Percentiles rank a stretch among this genome's conserved stretches.
phyloP scores from a whole-genome alignment of 768 basidiomycete species.

The Trametes cingulata region DNA sequence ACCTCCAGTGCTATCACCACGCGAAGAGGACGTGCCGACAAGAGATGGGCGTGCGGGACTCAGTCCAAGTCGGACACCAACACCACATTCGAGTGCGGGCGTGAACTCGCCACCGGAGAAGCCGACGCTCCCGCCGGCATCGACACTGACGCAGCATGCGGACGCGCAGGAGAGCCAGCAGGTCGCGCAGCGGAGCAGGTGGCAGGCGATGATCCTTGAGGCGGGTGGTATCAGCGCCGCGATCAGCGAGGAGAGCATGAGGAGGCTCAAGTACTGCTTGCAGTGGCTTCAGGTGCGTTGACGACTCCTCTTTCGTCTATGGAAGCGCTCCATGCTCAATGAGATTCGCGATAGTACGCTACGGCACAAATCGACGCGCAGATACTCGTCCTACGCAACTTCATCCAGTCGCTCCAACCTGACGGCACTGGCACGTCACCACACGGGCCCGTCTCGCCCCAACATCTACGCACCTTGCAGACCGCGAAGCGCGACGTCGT shows the following conservation, averaged over 20 bases:
- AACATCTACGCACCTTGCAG: constrained; percentile 66
- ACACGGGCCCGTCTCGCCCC: constrained; percentile 27
- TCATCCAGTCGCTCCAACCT: constrained; percentile 68
- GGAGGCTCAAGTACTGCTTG: constrained; percentile 80
- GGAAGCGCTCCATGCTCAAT: too few species aligned
- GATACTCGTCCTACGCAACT: constrained; percentile 80
- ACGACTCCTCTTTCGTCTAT: too few species aligned
- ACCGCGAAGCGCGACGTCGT: constrained; percentile 81
- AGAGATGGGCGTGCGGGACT: too few species aligned
- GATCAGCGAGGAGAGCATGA: constrained; percentile 89
- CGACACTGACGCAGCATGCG: constrained; percentile 18
- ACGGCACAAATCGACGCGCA: constrained; percentile 86
- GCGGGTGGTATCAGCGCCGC: constrained; percentile 88
- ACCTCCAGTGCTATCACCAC: neutral
- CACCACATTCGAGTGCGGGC: constrained; percentile 14
- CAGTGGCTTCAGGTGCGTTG: constrained; percentile 79
- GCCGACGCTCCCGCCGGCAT: constrained; percentile 18
- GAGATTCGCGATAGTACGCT: constrained; percentile 87
- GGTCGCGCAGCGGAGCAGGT: constrained; percentile 73
- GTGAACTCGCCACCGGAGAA: constrained; percentile 12
- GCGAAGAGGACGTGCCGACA: constrained; percentile 13
- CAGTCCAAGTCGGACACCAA: constrained; percentile 20
- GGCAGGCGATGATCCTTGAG: constrained; percentile 83
- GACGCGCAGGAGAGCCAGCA: constrained; percentile 40
- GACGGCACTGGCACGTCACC: constrained; percentile 35